Conservation (phyloP, 139 green algal species). For the Micromonas commoda region DNA sequence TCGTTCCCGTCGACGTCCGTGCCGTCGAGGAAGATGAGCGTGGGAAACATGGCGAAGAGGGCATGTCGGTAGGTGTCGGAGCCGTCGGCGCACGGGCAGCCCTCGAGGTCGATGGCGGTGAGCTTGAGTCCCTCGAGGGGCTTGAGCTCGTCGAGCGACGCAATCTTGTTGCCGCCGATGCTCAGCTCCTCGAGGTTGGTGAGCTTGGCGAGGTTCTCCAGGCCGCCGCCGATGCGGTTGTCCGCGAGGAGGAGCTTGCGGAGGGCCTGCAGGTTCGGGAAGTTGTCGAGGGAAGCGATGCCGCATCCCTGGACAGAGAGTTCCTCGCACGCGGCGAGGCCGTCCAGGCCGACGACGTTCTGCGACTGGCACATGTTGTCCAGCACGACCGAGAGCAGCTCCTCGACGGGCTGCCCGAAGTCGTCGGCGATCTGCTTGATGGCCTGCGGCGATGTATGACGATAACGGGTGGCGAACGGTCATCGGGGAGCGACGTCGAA, state of each 20-base stretch:
- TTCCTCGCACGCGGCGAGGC: background rate
- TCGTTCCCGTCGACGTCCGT: background rate
- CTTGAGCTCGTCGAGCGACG: conserved; percentile 29
- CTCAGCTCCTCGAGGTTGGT: conserved; percentile 10
- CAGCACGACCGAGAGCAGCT: background rate
- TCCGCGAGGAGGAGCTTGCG: conserved; percentile 34
- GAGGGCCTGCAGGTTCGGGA: conserved; percentile 32
- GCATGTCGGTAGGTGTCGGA: background rate
- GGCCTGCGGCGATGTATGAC: no score
- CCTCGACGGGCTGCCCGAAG: background rate
- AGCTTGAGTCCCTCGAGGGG: conserved; percentile 29
- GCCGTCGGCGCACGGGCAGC: conserved; percentile 29
- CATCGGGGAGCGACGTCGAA: no score
- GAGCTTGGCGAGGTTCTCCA: conserved; percentile 34
- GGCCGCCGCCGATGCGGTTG: conserved; percentile 36
- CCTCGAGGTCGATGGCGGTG: conserved; percentile 35
- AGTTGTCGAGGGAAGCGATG: conserved; percentile 31
- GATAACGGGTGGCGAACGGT: no score
- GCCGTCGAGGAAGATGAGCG: background rate
- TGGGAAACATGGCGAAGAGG: background rate
- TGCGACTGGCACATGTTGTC: background rate
- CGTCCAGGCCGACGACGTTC: background rate
- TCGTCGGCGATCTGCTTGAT: no score
- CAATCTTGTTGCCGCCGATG: conserved; percentile 40
- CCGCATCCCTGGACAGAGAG: background rate